Evolutionary conservation across 1,284 basidiomycete species (phyloP).

Genomic region (Uromyces viciae-fabae): DNA sequence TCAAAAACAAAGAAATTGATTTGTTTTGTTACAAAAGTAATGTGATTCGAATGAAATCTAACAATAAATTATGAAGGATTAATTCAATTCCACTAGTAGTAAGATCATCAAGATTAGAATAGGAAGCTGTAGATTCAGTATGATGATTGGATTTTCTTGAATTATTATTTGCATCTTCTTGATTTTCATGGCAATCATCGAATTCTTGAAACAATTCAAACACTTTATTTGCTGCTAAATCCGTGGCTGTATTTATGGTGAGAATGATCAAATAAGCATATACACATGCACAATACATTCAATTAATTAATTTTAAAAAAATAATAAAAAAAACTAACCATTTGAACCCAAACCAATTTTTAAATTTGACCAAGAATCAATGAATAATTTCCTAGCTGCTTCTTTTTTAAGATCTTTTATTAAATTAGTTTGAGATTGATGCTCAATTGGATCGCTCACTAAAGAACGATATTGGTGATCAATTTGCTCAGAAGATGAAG

Average conservation of each 20-base stretch:
- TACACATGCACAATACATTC: neutral
- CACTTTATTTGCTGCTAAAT: slow-evolving; percentile 26
- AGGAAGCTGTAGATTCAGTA: neutral
- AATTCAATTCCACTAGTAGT: slow-evolving; percentile 4
- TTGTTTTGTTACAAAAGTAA: slow-evolving; percentile 30
- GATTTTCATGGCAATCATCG: neutral
- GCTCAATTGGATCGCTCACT: neutral
- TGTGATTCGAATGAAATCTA: slow-evolving; percentile 31
- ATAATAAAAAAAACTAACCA: slow-evolving; percentile 15
- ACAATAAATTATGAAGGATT: slow-evolving; percentile 30
- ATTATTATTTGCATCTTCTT: neutral
- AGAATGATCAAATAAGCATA: neutral
- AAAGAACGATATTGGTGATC: no score
- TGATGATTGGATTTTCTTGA: neutral
- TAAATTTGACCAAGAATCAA: slow-evolving; percentile 19
- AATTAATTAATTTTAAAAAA: neutral
- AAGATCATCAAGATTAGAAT: neutral
- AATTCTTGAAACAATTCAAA: slow-evolving; percentile 40
- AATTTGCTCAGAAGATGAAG: no score
- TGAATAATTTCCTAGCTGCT: slow-evolving; percentile 16
- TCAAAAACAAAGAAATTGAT: neutral
- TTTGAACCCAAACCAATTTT: slow-evolving; percentile 40
- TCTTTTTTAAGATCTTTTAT: neutral
- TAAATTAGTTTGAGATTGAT: no score
- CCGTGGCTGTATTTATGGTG: slow-evolving; percentile 10